Evolutionary conservation across 2,329 filamentous ascomycete species (phyloP).

Genomic region (Sporothrix inflata): DNA sequence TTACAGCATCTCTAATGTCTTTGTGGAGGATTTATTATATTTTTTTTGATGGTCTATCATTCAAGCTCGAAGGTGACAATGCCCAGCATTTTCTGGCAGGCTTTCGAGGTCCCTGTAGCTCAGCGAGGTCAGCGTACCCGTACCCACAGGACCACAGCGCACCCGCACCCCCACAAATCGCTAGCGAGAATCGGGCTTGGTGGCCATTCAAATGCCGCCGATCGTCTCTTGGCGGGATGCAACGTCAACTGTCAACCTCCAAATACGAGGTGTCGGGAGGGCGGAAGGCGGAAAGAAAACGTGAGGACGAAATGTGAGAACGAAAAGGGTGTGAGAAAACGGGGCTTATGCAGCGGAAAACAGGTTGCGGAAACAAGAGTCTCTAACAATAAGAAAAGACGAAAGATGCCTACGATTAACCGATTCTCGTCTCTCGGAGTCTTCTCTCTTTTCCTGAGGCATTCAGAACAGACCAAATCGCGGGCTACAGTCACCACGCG

Average conservation of each 20-base stretch:
- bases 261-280: not conserved
- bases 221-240: slow-evolving; percentile 14
- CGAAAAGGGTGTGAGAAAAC: not conserved
- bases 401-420: too few relatives aligned
- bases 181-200: slow-evolving; percentile 5
- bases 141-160: not conserved
- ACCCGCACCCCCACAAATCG: slow-evolving; percentile 5
- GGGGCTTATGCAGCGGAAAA: slow-evolving; percentile 4
- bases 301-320: not conserved
- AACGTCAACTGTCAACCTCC: slow-evolving; percentile 1
- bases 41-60: too few relatives aligned
- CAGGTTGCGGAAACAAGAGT: not conserved
- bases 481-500: too few relatives aligned
- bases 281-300: slow-evolving; percentile 3
- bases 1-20: too few relatives aligned
- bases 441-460: too few relatives aligned
- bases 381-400: not conserved
- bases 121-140: not conserved
- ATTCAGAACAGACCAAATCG: too few relatives aligned
- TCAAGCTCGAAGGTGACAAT: not conserved
- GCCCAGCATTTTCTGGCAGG: not conserved
- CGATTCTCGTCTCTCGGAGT: too few relatives aligned
- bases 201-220: slow-evolving; percentile 6
- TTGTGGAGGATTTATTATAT: too few relatives aligned
- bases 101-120: not conserved